These are phyloP conservation scores for Meyerozyma carpophila DNA, from an alignment of 1,139 yeast genomes.

Conservation along the genomic window DNA sequence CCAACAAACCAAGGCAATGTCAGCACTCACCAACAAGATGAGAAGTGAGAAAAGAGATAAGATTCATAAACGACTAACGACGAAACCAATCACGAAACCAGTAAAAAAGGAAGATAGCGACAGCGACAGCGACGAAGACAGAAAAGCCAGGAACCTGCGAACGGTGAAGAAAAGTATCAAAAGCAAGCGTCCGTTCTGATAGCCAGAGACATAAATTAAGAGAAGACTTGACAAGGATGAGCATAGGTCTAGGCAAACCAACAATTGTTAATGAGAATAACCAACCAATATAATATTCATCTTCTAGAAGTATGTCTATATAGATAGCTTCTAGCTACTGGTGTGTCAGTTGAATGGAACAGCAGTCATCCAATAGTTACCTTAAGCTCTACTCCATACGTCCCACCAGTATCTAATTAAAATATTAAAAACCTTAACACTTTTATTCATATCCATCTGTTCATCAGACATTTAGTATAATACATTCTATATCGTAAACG, in stretches of 20 bases:
- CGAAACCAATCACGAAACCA: conserved; percentile 3
- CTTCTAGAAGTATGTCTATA: too few species aligned
- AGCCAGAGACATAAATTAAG: not conserved
- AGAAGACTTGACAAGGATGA: too few species aligned
- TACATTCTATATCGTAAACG: conserved; percentile 2
- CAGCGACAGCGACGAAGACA: conserved; percentile 7
- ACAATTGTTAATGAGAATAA: too few species aligned
- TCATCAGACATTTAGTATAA: conserved; percentile 2
- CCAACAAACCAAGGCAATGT: conserved; percentile 17
- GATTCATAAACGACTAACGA: conserved; percentile 7
- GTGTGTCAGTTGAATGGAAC: too few species aligned
- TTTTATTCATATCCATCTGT: not conserved
- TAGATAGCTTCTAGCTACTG: too few species aligned
- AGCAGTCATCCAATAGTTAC: too few species aligned
- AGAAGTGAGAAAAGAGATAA: conserved; percentile 25
- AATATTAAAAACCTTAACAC: too few species aligned
- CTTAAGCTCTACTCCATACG: too few species aligned
- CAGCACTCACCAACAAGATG: conserved; percentile 42
- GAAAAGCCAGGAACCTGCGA: conserved; percentile 4
- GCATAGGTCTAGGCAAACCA: too few species aligned
- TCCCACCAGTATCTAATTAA: too few species aligned
- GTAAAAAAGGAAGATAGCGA: conserved; percentile 1
- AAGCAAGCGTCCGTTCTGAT: conserved; percentile 17
- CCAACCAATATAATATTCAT: too few species aligned
- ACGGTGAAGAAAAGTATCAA: conserved; percentile 9